Conservation (phyloP, 495 filamentous ascomycete species). For the Sordaria brevicollis region DNA sequence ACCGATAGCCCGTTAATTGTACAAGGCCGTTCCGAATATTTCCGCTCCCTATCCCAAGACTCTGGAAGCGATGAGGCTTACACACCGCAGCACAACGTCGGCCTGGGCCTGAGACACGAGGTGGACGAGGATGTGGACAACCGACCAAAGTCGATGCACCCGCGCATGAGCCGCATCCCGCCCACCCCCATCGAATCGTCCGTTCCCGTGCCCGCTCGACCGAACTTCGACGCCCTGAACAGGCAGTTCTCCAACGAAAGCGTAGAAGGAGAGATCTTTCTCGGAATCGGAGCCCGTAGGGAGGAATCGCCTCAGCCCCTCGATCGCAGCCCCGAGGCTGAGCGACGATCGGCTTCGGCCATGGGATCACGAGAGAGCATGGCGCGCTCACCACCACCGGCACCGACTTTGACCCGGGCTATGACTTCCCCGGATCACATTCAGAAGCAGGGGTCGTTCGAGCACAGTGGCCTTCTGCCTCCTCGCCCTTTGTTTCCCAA, state of each 20-base stretch:
- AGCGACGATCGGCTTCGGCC: conserved; percentile 8
- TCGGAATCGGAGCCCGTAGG: conserved; percentile 31
- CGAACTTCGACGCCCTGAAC: conserved; percentile 22
- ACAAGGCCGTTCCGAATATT: conserved; percentile 64
- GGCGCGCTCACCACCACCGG: conserved; percentile 9
- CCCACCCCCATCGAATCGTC: conserved; percentile 38
- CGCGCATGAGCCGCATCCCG: conserved; percentile 56
- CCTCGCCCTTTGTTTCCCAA: conserved; percentile 35
- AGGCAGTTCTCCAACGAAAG: conserved; percentile 20
- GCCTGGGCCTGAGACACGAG: conserved; percentile 41
- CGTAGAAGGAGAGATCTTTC: conserved; percentile 21
- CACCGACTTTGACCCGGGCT: conserved; percentile 1
- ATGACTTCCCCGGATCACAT: conserved; percentile 30
- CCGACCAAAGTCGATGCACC: conserved; percentile 64
- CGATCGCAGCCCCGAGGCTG: conserved; percentile 3
- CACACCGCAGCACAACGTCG: conserved; percentile 21
- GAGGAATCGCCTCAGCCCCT: conserved; percentile 34
- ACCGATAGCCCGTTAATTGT: conserved; percentile 59
- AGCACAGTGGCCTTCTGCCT: conserved; percentile 28
- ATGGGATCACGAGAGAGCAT: conserved; percentile 12
- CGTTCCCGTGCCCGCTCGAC: conserved; percentile 28
- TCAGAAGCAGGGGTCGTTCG: conserved; percentile 27
- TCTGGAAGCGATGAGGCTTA: conserved; percentile 28
- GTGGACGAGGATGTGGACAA: conserved; percentile 43
- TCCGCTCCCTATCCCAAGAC: conserved; percentile 47